phyloP scores from a whole-genome alignment of 2,329 filamentous ascomycete genomes.

The Atkinsonella texensis region DNA sequence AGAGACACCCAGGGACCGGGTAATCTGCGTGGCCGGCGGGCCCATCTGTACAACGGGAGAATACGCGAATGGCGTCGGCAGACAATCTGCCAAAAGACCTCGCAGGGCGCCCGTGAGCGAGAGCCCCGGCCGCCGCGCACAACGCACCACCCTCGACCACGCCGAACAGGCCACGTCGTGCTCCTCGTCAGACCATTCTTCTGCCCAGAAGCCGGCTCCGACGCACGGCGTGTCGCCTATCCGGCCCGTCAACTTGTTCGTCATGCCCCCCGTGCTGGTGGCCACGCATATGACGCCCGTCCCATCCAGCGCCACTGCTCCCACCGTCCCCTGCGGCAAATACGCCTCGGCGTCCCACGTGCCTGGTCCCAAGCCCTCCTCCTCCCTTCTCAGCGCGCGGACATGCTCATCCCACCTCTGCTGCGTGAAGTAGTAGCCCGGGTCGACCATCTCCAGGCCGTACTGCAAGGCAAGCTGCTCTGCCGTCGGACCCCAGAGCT shows the following conservation, averaged over 20 bases:
- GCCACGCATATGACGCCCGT: constrained; percentile 60
- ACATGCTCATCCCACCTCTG: constrained; percentile 68
- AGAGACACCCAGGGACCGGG: constrained; percentile 46
- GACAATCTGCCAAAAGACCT: constrained; percentile 44
- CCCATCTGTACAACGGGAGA: constrained; percentile 14
- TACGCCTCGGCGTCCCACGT: constrained; percentile 52
- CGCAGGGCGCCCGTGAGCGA: constrained; percentile 27
- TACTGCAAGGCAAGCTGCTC: constrained; percentile 57
- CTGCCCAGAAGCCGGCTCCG: constrained; percentile 83
- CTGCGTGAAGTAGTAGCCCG: constrained; percentile 68
- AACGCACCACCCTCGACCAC: constrained; percentile 8
- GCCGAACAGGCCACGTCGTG: constrained; percentile 11
- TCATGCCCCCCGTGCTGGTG: constrained; percentile 64
- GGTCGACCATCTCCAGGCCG: constrained; percentile 57
- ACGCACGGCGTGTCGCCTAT: constrained; percentile 78
- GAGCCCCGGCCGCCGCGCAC: constrained; percentile 5
- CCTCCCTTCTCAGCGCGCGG: constrained; percentile 42
- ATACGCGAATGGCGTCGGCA: constrained; percentile 37
- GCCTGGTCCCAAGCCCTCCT: constrained; percentile 24
- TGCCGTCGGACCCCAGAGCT: constrained; percentile 54
- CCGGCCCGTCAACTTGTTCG: constrained; percentile 76
- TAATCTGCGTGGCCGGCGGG: constrained; percentile 5
- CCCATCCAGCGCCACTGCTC: constrained; percentile 70
- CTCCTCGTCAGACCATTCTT: constrained; percentile 53
- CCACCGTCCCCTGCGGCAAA: constrained; percentile 73